Conservation (phyloP, 139 green algal genomes). For the Tetraselmis chui region DNA sequence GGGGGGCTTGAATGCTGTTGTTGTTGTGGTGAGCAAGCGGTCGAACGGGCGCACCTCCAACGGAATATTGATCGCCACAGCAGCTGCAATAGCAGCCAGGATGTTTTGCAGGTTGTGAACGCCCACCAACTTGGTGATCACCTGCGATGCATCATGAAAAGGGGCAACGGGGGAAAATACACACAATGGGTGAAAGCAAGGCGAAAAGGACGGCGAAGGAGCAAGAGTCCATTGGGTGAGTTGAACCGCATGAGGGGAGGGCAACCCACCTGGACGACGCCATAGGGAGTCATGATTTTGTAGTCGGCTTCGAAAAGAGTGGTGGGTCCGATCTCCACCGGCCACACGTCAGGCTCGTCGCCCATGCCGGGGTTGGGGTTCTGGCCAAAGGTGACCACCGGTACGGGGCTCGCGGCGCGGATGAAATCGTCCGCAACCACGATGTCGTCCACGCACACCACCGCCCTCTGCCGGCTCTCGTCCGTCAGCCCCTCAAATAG, state of each 20-base stretch:
- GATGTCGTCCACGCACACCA: slow-evolving; percentile 86
- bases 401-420: slow-evolving; percentile 26
- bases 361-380: slow-evolving; percentile 43
- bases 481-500: slow-evolving; percentile 60
- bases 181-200: too few relatives aligned
- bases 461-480: slow-evolving; percentile 53
- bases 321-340: not conserved
- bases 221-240: too few relatives aligned
- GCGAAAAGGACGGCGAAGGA: too few relatives aligned
- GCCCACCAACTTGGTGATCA: slow-evolving; percentile 76
- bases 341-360: not conserved
- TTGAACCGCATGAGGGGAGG: too few relatives aligned
- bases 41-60: too few relatives aligned
- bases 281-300: too few relatives aligned
- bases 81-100: slow-evolving; percentile 79
- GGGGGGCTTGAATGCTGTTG: too few relatives aligned
- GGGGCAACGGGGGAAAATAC: too few relatives aligned
- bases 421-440: slow-evolving; percentile 31
- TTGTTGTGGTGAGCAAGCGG: too few relatives aligned
- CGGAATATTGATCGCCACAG: slow-evolving; percentile 63
- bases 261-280: too few relatives aligned
- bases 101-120: slow-evolving; percentile 85
- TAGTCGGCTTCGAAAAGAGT: slow-evolving; percentile 11
- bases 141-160: too few relatives aligned
- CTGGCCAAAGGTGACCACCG: slow-evolving; percentile 58